Conservation (phyloP, 2,329 filamentous ascomycete genomes). For the Sodiomyces alkalinus region DNA sequence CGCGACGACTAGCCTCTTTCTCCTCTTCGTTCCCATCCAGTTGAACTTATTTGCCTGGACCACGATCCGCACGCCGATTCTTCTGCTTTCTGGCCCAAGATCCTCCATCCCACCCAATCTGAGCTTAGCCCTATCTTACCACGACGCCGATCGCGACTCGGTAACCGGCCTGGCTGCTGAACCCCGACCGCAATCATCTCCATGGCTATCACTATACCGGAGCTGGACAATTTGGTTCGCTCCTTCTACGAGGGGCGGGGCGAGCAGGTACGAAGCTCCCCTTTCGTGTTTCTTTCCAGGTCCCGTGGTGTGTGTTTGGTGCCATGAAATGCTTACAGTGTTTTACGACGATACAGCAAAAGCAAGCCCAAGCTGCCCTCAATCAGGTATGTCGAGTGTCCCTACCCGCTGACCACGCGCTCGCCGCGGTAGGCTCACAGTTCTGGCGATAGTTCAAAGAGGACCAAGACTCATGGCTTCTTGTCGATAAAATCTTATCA, state of each 20-base stretch:
- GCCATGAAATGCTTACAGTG: conserved; percentile 18
- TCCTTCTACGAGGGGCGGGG: conserved; percentile 96
- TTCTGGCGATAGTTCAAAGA: conserved; percentile 69
- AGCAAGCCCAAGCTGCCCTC: conserved; percentile 80
- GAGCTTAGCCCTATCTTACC: too few species aligned
- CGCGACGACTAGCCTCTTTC: too few species aligned
- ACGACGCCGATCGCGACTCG: too few species aligned
- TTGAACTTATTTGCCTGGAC: too few species aligned
- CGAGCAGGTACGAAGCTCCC: conserved; percentile 52
- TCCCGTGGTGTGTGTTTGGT: conserved; percentile 5
- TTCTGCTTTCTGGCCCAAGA: too few species aligned
- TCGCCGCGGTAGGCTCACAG: conserved; percentile 13
- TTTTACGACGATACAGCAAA: conserved; percentile 55
- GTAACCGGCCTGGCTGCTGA: too few species aligned
- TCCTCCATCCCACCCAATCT: too few species aligned
- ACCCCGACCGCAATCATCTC: conserved; percentile 15
- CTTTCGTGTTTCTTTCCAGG: conserved; percentile 4
- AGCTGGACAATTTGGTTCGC: conserved; percentile 92
- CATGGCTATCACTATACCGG: conserved; percentile 66
- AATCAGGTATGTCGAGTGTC: conserved; percentile 56
- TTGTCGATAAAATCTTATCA: conserved; percentile 93
- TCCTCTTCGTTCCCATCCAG: too few species aligned
- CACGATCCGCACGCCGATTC: too few species aligned
- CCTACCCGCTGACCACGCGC: conserved; percentile 7
- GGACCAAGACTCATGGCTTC: conserved; percentile 93